These are phyloP conservation scores for Arabidopsis hybrid DNA, from an alignment of 441 rosid genomes.

Conservation along the genomic window DNA sequence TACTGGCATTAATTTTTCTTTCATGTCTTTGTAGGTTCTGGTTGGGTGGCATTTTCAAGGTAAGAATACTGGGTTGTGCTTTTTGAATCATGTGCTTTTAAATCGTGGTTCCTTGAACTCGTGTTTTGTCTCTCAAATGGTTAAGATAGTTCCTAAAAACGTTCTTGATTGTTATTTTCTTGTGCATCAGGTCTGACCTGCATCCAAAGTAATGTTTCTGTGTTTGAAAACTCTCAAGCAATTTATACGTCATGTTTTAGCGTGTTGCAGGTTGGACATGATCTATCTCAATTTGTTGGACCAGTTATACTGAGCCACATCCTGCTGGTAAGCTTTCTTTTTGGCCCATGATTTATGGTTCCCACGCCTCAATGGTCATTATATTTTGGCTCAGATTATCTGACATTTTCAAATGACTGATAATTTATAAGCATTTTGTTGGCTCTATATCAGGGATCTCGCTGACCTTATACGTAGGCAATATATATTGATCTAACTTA, in stretches of 20 bases:
- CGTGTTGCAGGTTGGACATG: slow-evolving; percentile 77
- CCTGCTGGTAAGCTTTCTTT: slow-evolving; percentile 58
- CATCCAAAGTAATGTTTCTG: slow-evolving; percentile 33
- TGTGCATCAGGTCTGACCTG: slow-evolving; percentile 17
- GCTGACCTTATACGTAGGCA: neutral
- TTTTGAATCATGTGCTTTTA: too few species aligned
- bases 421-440: neutral
- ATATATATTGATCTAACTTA: slow-evolving; percentile 13
- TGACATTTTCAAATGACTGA: neutral
- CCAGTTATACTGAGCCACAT: slow-evolving; percentile 86
- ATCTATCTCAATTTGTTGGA: slow-evolving; percentile 89
- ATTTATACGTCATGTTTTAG: slow-evolving; percentile 48
- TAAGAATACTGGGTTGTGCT: slow-evolving; percentile 23
- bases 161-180: slow-evolving; percentile 20
- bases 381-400: neutral
- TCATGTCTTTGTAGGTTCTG: slow-evolving; percentile 69
- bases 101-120: neutral
- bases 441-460: neutral
- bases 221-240: slow-evolving; percentile 32
- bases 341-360: neutral
- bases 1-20: neutral
- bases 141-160: neutral
- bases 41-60: slow-evolving; percentile 95
- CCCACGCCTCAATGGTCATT: neutral
- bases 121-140: slow-evolving; percentile 7